These are phyloP conservation scores for Omphalotus olearius DNA, from an alignment of 1,284 basidiomycete species.

Conservation along the genomic window DNA sequence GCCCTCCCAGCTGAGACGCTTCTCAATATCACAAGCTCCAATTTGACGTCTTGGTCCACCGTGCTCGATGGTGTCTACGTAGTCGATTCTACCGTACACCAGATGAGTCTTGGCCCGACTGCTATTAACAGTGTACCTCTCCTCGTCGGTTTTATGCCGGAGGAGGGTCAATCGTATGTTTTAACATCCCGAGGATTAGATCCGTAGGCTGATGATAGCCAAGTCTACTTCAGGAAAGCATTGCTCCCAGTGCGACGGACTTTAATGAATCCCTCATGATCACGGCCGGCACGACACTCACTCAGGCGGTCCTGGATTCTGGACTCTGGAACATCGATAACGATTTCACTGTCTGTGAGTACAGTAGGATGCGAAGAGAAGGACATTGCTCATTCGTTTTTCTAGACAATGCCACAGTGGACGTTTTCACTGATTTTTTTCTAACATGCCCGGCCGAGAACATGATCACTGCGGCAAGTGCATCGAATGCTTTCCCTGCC, in stretches of 20 bases:
- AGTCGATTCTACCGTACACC: conserved; percentile 13
- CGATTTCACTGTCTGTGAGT: conserved; percentile 16
- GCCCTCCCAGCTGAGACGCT: conserved; percentile 18
- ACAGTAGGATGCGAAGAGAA: neutral
- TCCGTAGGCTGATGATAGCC: neutral
- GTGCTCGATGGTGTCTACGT: conserved; percentile 17
- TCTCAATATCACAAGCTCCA: conserved; percentile 15
- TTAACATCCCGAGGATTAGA: neutral
- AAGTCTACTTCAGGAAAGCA: conserved; percentile 14
- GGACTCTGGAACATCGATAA: conserved; percentile 16
- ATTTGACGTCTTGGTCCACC: conserved; percentile 11
- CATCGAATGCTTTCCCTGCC: conserved; percentile 10
- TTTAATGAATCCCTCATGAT: conserved; percentile 12
- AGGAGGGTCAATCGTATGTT: conserved; percentile 21
- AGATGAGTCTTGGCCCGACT: conserved; percentile 13
- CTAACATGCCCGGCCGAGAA: conserved; percentile 12
- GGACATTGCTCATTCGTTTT: neutral
- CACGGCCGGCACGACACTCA: conserved; percentile 7
- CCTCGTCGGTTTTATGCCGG: conserved; percentile 20
- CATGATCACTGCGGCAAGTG: conserved; percentile 7
- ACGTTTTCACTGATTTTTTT: conserved; percentile 4
- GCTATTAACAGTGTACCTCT: conserved; percentile 18
- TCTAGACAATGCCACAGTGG: conserved; percentile 11
- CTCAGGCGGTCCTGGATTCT: conserved; percentile 13
- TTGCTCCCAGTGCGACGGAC: conserved; percentile 17